phyloP scores from a whole-genome alignment of 176 grass and related monocot species.

The Triticum aestivum region DNA sequence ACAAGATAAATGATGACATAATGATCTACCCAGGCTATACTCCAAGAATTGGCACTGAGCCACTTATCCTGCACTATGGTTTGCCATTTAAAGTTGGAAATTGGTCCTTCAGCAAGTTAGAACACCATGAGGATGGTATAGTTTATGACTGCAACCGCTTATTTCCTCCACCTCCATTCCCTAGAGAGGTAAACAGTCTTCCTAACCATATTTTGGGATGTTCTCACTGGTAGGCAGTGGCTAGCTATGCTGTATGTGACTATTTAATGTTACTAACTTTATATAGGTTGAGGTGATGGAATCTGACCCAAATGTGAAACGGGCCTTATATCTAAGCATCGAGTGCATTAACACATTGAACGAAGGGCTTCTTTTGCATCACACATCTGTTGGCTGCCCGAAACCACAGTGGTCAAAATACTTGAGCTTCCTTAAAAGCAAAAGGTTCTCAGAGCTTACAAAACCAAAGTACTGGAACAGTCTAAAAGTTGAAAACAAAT shows the following conservation, averaged over 20 bases:
- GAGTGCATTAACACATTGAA: slow-evolving; percentile 98
- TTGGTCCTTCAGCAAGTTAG: slow-evolving; percentile 95
- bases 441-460: slow-evolving; percentile 79
- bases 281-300: slow-evolving; percentile 85
- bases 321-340: slow-evolving; percentile 79
- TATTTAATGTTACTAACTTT: slow-evolving; percentile 19
- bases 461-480: slow-evolving; percentile 67
- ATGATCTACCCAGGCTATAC: slow-evolving; percentile 98
- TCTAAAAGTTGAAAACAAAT: slow-evolving; percentile 33
- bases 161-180: slow-evolving; percentile 82
- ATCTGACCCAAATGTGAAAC: slow-evolving; percentile 66
- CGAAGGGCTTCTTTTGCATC: slow-evolving; percentile 87
- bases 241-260: neutral
- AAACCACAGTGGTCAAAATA: slow-evolving; percentile 95
- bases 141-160: slow-evolving; percentile 90
- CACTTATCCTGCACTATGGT: slow-evolving; percentile 94
- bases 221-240: neutral
- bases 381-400: slow-evolving; percentile 68
- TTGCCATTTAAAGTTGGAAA: slow-evolving; percentile 92
- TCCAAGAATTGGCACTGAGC: slow-evolving; percentile 72
- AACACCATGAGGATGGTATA: slow-evolving; percentile 88
- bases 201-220: slow-evolving; percentile 7
- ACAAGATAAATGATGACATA: slow-evolving; percentile 97
- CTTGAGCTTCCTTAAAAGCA: slow-evolving; percentile 94
- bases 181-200: slow-evolving; percentile 67